Evolutionary conservation across 2,329 filamentous ascomycete species (phyloP), one percentile per base, ranked within the genome.

Genomic region (Colletotrichum incanum): DNA sequence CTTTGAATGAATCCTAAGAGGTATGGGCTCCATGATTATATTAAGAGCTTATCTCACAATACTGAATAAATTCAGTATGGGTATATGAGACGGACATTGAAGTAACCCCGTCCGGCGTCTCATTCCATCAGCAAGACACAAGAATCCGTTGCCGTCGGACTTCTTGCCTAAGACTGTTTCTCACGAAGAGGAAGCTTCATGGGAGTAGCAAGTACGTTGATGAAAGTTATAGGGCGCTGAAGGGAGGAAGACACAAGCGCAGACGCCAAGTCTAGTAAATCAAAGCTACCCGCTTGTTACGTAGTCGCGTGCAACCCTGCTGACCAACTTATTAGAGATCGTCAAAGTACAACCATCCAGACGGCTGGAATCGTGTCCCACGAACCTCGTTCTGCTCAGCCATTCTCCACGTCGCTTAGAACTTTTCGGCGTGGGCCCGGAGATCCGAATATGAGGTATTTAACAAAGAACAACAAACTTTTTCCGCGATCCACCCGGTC

Each of bases 371-470:
- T 59, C 41, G n/a, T 39, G 23, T 28, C 50, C 39, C 37, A 55
- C 39, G 26, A 43, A 37, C 62, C 23, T 28, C 50, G 20, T 47
- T 31, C n/a, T 45, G 26, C 47, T 9, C 37, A 34, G 34, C 39
- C n/a, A 12, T 23, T 37, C 63, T 58, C 63, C 63, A 58, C 50
- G 50, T 58, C 39, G 49, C 8, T n/a, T 12, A n/a, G 26, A 23
- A 11, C 26, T 37, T 26, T 28, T 65, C 41, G 52, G 41, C 14
- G 31, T 39, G 37, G 50, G 26, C 45, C 52, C 20, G n/a, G 54
- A 26, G 34, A 56, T 26, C 12, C 63, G 41, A 47, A 18, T 54
- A 67, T 67, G 65, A 67, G 65, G 65, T 61, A 64, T 67, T 67
- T 65, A 23, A 31, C 37, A 18, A 43, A 56, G 26, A 47, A 43